Conservation (phyloP, 169 alveolate species). For the Cyclospora cayetanensis region DNA sequence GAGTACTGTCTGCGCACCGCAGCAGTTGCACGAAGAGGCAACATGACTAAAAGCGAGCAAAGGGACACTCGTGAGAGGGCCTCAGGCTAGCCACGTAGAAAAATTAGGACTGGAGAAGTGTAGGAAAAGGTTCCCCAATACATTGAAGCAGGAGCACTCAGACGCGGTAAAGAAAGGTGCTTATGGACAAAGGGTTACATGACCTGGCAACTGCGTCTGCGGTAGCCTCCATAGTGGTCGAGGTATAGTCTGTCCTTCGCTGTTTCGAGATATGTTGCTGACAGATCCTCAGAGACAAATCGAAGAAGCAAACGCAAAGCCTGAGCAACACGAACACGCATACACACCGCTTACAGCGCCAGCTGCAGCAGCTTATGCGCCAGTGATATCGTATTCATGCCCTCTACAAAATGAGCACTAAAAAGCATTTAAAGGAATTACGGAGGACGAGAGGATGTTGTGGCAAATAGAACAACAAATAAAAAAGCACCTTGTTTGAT, state of each 20-base stretch:
- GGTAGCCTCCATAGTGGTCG: conserved; percentile 35
- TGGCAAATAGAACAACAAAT: background rate
- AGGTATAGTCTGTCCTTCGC: conserved; percentile 73
- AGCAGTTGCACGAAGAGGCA: background rate
- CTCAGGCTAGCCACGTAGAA: no score
- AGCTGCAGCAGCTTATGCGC: background rate
- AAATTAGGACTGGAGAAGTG: no score
- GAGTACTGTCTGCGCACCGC: conserved; percentile 60
- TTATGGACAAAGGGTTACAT: no score
- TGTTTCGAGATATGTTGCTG: conserved; percentile 57
- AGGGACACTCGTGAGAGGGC: background rate
- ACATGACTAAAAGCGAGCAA: background rate
- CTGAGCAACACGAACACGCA: background rate
- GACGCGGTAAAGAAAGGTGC: no score
- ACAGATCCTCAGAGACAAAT: conserved; percentile 43
- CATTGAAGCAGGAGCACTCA: no score
- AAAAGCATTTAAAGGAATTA: background rate
- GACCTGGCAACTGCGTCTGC: conserved; percentile 72
- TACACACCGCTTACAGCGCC: background rate
- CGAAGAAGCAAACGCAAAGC: conserved; percentile 48
- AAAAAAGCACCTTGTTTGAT: conserved; percentile 8
- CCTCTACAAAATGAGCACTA: background rate
- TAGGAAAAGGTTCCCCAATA: no score
- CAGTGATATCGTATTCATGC: background rate
- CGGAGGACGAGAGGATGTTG: background rate